Evolutionary conservation across 176 grass and related monocot genomes (phyloP).

Genomic region (Carex littledalei): DNA sequence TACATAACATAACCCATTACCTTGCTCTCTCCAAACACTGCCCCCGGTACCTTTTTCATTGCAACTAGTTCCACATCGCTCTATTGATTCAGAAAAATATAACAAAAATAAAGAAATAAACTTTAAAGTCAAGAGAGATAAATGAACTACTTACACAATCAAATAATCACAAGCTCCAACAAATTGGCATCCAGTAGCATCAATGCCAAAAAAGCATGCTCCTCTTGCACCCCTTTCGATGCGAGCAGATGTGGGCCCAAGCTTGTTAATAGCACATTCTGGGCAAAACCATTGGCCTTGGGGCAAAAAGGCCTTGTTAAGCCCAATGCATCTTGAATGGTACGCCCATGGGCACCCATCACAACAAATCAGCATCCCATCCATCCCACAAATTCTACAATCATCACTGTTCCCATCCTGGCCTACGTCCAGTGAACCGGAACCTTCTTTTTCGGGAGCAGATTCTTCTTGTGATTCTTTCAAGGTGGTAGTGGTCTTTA

Average conservation of each 20-base stretch:
- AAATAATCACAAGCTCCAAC: conserved; percentile 90
- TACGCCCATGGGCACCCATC: conserved; percentile 93
- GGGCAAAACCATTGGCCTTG: conserved; percentile 80
- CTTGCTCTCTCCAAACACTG: background rate
- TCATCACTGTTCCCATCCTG: conserved; percentile 94
- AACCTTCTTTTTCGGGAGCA: conserved; percentile 24
- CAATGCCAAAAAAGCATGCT: conserved; percentile 67
- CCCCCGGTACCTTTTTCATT: background rate
- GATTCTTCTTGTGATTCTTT: conserved; percentile 14
- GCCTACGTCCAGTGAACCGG: conserved; percentile 27
- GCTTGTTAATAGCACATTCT: conserved; percentile 79
- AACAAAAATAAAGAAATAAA: conserved; percentile 14
- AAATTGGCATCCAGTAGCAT: conserved; percentile 60
- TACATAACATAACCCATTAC: background rate
- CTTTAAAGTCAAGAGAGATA: background rate
- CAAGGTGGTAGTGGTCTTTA: conserved; percentile 23
- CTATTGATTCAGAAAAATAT: background rate
- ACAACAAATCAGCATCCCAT: conserved; percentile 93
- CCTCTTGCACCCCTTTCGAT: conserved; percentile 77
- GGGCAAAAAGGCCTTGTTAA: conserved; percentile 73
- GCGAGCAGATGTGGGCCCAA: conserved; percentile 56
- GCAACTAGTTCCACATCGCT: background rate
- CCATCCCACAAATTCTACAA: conserved; percentile 91
- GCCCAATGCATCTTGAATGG: conserved; percentile 97
- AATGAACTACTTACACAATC: conserved; percentile 71